Evolutionary conservation across 441 rosid species (phyloP), one percentile per base, ranked within the genome.

Genomic region (Viola pubescens): DNA sequence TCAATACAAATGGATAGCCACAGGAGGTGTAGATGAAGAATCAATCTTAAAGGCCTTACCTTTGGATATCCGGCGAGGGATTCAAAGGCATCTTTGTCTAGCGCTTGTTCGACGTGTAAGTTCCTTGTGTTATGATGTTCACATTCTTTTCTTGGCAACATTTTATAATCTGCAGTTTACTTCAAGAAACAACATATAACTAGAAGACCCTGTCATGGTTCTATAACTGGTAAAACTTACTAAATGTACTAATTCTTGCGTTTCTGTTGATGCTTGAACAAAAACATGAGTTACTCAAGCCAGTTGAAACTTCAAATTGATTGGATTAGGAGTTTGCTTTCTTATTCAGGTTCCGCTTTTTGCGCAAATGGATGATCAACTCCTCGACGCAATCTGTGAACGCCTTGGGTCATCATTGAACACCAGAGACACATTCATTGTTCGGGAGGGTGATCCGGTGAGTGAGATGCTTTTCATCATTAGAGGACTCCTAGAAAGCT

Each of bases 311-410:
- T 34, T 14, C 8, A 52, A 54, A 54, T 6, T 60, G 26, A 7
- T 54, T 9, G 13, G 37, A 14, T 10, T 7, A 50, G 54, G 37
- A 52, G 4, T 8, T 58, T 34, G 5, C 19, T 13, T 39, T 53
- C 12, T 16, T 54, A 13, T 54, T 26, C 69, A 84, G 87, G 95
- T 87, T 40, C 89, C 91, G 4, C 82, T 87, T 73, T 87, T 87
- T 63, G 74, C 95, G 40, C 91, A 84, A 69, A 78, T 84, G 89
- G 95, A 87, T 75, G 82, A 78, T 53, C 95, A 87, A 72, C 87
- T 87, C 60, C 83, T 85, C 37, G 89, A 87, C 46, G 91, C 95
- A 38, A 81, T 87, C 59, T 85, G 91, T 0, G 87, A 83, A 62
- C 81, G 83, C 16, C 79, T 87, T 0, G 84, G 82, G 39, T 82